Conservation (phyloP, 148 eudicot species). For the Selenicereus undatus region DNA sequence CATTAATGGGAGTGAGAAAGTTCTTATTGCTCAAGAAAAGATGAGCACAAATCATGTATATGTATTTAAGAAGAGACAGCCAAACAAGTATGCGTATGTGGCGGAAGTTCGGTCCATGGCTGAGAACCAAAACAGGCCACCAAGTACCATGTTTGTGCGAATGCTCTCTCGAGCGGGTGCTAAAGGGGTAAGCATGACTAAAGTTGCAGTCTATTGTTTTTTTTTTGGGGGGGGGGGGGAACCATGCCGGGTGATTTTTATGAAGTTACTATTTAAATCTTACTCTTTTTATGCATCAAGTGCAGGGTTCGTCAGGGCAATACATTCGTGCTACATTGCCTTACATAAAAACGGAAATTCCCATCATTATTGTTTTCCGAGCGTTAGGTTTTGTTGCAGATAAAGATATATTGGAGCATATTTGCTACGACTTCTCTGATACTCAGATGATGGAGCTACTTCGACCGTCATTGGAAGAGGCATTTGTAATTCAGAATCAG, state of each 20-base stretch:
- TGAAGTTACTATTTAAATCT: background rate
- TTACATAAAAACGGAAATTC: constrained; percentile 86
- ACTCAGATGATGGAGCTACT: constrained; percentile 99
- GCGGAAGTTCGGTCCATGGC: constrained; percentile 99
- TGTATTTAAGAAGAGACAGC: constrained; percentile 97
- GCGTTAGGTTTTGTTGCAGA: constrained; percentile 98
- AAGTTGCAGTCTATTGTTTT: constrained; percentile 1
- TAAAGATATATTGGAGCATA: constrained; percentile 96
- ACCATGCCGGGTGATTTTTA: background rate
- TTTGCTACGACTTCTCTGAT: constrained; percentile 86
- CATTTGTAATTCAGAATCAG: constrained; percentile 98
- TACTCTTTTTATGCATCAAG: background rate
- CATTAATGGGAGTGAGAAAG: constrained; percentile 98
- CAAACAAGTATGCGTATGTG: constrained; percentile 91
- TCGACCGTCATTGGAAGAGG: constrained; percentile 96
- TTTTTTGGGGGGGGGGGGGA: too few relatives aligned
- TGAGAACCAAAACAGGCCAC: constrained; percentile 91
- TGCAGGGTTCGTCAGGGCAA: constrained; percentile 98
- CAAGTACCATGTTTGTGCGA: constrained; percentile 95
- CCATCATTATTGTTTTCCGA: constrained; percentile 88
- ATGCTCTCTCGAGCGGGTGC: constrained; percentile 96
- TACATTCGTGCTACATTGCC: constrained; percentile 95
- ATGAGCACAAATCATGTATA: constrained; percentile 99
- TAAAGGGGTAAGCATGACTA: constrained; percentile 71
- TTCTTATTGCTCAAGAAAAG: constrained; percentile 97